Evolutionary conservation across 345 rosid genomes (phyloP), one percentile per base, ranked within the genome.

Genomic region (Erysimum cheiranthoides): DNA sequence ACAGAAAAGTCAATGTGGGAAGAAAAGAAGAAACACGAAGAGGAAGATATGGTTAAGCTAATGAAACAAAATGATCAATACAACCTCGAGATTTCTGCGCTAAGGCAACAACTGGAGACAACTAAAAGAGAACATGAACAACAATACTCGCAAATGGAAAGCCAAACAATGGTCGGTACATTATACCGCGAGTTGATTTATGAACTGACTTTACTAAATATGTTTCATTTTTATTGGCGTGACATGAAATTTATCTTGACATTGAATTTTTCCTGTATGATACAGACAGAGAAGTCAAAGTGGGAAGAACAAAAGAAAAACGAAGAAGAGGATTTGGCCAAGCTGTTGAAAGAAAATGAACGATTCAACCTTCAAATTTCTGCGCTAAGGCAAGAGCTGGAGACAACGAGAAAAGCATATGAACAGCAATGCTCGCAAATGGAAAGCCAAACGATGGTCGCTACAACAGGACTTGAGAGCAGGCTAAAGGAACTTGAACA

Each of bases 401-500:
- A 90, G 64, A 54, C 54, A 25, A 75, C 81, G 12, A 82, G 80
- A 76, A 79, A 77, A 79, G 82, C 77, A 8, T 68, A 83, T 14
- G 96, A 93, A 70, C 66, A 68, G 3, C 80, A 25, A 27, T 80
- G 84, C 81, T 54, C 81, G 60, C 84, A 84, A 77, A 77, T 84
- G 83, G 94, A 91, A 79, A 70, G 80, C 63, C 88, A 90, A 66
- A 79, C 88, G 13, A 84, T 85, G 83, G 80, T 63, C 2, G 83
- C 80, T 42, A 78, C 80, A 74, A 76, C 56, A 39, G 81, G 78
- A 40, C 83, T 83, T 46, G 84, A 85, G 81, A 77, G 68, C 46
- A 86, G 77, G 76, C 25, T 86, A 13, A 71, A 77, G 77, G 88
- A 88, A 68, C 93, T 88, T 70, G 87, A 86, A 70, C 61, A 87